Conservation (phyloP, 169 alveolate species). For the Fabrea salina region DNA sequence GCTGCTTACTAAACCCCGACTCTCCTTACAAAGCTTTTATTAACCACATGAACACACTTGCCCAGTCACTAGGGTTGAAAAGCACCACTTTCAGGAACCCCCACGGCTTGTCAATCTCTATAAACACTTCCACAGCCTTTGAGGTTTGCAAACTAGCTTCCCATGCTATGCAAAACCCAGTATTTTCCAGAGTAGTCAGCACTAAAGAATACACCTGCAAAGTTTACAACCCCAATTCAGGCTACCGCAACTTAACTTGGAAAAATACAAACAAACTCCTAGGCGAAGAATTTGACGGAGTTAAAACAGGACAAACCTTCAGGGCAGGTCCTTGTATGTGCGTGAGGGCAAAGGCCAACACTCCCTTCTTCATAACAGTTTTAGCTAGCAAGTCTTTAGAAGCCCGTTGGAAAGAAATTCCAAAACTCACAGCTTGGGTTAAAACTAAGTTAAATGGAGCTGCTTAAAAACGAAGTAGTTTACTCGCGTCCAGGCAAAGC, state of each 20-base stretch:
- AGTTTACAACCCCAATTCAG: slow-evolving; percentile 22
- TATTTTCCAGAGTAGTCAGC: neutral
- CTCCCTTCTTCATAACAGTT: neutral
- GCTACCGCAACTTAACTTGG: slow-evolving; percentile 42
- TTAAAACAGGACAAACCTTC: slow-evolving; percentile 62
- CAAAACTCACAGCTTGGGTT: slow-evolving; percentile 57
- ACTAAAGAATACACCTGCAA: neutral
- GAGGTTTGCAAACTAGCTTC: slow-evolving; percentile 38
- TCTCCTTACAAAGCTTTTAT: slow-evolving; percentile 28
- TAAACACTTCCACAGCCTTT: slow-evolving; percentile 33
- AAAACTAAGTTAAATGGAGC: slow-evolving; percentile 42
- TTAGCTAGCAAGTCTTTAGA: slow-evolving; percentile 51
- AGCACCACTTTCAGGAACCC: slow-evolving; percentile 48
- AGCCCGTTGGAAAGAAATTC: slow-evolving; percentile 56
- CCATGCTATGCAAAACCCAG: neutral
- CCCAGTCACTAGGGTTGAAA: slow-evolving; percentile 33
- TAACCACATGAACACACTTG: slow-evolving; percentile 40
- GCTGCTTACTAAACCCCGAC: neutral
- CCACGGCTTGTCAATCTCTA: slow-evolving; percentile 32
- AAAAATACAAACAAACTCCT: slow-evolving; percentile 60
- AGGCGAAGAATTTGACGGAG: slow-evolving; percentile 59
- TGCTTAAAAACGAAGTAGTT: too few relatives aligned
- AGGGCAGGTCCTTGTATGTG: slow-evolving; percentile 69
- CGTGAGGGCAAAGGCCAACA: neutral
- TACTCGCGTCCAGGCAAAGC: too few relatives aligned